Conservation (phyloP, 352 stramenopile genomes). For the Globisporangium takayamanum region DNA sequence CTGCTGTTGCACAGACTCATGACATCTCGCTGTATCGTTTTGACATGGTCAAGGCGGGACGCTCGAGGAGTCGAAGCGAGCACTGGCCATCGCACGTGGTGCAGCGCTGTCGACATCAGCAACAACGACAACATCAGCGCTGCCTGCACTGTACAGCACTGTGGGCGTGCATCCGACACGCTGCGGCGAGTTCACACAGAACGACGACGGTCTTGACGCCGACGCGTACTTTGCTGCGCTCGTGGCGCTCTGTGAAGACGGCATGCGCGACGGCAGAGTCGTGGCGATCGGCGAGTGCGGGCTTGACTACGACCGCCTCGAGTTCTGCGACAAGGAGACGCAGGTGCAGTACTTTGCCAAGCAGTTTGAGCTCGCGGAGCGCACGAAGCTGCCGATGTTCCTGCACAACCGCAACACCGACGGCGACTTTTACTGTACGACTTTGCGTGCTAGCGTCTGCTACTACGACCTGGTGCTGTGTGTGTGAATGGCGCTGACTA, state of each 20-base stretch:
- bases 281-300: conserved; percentile 95
- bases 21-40: background rate
- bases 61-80: conserved; percentile 32
- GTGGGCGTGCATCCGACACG: conserved; percentile 91
- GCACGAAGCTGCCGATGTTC: conserved; percentile 90
- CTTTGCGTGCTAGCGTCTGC: no score
- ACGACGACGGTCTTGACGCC: conserved; percentile 35
- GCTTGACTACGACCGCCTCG: conserved; percentile 95
- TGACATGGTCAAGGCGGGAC: conserved; percentile 20
- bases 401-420: conserved; percentile 95
- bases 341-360: conserved; percentile 92
- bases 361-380: conserved; percentile 89
- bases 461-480: background rate
- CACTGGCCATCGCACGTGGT: conserved; percentile 25
- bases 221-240: conserved; percentile 63
- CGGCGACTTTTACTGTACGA: conserved; percentile 87
- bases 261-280: conserved; percentile 55
- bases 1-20: background rate
- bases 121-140: conserved; percentile 5
- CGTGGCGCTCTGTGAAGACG: conserved; percentile 46
- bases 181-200: conserved; percentile 83
- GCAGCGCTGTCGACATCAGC: conserved; percentile 1
- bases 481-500: background rate
- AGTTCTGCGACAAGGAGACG: conserved; percentile 91
- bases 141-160: conserved; percentile 49